phyloP scores from a whole-genome alignment of 768 basidiomycete species.

The Dacryopinax primogenitus region DNA sequence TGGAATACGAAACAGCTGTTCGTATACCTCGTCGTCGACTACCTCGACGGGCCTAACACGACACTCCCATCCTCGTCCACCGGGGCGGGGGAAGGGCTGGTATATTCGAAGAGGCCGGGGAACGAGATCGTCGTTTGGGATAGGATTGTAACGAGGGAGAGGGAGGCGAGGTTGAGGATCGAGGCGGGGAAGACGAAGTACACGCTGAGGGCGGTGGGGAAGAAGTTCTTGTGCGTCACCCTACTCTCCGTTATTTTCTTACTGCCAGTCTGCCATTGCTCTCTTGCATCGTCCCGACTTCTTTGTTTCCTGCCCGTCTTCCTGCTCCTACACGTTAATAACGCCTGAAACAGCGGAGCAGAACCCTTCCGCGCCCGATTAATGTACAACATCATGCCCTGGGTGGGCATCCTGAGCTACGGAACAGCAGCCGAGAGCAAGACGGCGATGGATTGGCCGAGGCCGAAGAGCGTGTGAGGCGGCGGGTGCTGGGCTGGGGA shows the following conservation, averaged over 20 bases:
- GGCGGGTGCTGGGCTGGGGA: no score
- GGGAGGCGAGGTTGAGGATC: conserved; percentile 56
- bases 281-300: no score
- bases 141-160: conserved; percentile 69
- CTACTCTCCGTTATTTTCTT: background rate
- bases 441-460: background rate
- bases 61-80: background rate
- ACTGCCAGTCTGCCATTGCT: background rate
- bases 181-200: conserved; percentile 64
- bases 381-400: conserved; percentile 85
- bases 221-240: conserved; percentile 56
- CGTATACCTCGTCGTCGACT: conserved; percentile 75
- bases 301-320: background rate
- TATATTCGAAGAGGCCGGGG: conserved; percentile 14
- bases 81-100: background rate
- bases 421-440: conserved; percentile 45
- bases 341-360: background rate
- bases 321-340: background rate
- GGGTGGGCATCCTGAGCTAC: conserved; percentile 65
- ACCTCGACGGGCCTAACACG: conserved; percentile 36
- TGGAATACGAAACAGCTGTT: conserved; percentile 98
- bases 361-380: conserved; percentile 25
- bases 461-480: background rate
- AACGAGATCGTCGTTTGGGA: conserved; percentile 87
- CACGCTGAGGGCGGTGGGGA: conserved; percentile 59